Conservation (phyloP, 2,329 filamentous ascomycete species). For the Pseudogymnoascus sp. region DNA sequence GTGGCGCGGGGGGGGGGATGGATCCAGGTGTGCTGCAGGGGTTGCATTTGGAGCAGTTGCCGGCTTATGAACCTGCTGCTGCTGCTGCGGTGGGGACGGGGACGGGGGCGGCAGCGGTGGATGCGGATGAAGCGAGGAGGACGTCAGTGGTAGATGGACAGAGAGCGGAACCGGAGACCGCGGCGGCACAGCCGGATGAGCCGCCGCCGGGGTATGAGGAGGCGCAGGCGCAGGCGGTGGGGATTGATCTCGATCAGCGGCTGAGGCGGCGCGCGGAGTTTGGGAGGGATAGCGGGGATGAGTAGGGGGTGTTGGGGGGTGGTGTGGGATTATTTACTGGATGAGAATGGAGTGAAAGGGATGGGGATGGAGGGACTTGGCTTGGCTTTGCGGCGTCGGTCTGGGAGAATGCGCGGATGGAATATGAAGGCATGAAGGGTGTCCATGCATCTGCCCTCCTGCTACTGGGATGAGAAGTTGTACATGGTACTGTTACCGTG, state of each 20-base stretch:
- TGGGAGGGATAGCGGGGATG: conserved; percentile 8
- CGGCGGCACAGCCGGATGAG: conserved; percentile 51
- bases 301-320: not conserved
- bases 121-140: conserved; percentile 23
- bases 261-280: conserved; percentile 66
- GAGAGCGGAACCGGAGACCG: conserved; percentile 12
- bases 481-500: not conserved
- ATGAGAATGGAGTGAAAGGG: not conserved
- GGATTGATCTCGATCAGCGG: conserved; percentile 56
- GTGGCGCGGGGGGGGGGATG: conserved; percentile 34
- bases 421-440: not conserved
- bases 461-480: not conserved
- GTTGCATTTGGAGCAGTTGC: conserved; percentile 78
- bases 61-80: conserved; percentile 65
- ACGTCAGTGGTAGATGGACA: conserved; percentile 19
- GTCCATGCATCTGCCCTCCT: not conserved
- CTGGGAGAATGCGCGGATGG: not conserved
- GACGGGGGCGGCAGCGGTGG: conserved; percentile 14
- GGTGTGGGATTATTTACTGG: not conserved
- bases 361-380: not conserved
- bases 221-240: conserved; percentile 65
- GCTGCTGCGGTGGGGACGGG: conserved; percentile 22
- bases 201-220: conserved; percentile 90
- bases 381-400: not conserved
- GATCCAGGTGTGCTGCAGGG: conserved; percentile 49